Base-by-base conservation (phyloP, 495 filamentous ascomycete genomes). In the Poronia punctata region DNA sequence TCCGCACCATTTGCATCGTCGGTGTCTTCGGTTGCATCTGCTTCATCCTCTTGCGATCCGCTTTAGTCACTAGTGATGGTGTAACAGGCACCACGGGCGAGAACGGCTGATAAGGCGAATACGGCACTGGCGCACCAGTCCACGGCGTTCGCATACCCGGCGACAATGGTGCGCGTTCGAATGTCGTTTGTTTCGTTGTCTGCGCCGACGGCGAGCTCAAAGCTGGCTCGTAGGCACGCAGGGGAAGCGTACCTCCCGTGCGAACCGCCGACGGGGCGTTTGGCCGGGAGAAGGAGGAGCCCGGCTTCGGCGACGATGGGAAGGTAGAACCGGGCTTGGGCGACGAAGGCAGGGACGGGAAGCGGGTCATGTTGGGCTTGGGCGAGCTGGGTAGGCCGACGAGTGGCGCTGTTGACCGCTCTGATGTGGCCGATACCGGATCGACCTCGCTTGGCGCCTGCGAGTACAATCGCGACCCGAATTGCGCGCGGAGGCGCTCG, bases 101-200 rank as follows among this genome's bases (percentile, higher is more conserved):
- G 54, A 84, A 90, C 0, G 89, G 89, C 74, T 94, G 92, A 54
- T 96, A 96, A 4, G 89, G 85, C 39, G 77, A 82, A 60, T 96
- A 95, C 5, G 89, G 89, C 23, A 74, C 69, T 1, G 87, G 79
- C 27, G 84, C 76, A 4, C 83, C 87, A 0, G 84, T 88, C 50
- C 76, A 74, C 0, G 85, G 85, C 6, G 78, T 78, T 32, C 64
- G 65, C 46, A 72, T 39, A 8, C 62, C 62, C 1, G 65, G 66
- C 3, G 67, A 68, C 16, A 68, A 57, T 24, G 83, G 74, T 0
- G 74, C 72, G 3, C 86, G 70, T 46, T 90, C 87, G 14, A 89
- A 69, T 5, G 86, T 78, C 0, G 85, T 88, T 11, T 84, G 84
- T 65, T 87, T 89, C 38, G 83, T 87, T 5, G 71, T 72, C 17